Percentiles rank a stretch among this genome's conserved stretches.
These are phyloP conservation scores for Corynespora cassiicola DNA, from an alignment of 2,329 filamentous ascomycete genomes.

Conservation along the genomic window DNA sequence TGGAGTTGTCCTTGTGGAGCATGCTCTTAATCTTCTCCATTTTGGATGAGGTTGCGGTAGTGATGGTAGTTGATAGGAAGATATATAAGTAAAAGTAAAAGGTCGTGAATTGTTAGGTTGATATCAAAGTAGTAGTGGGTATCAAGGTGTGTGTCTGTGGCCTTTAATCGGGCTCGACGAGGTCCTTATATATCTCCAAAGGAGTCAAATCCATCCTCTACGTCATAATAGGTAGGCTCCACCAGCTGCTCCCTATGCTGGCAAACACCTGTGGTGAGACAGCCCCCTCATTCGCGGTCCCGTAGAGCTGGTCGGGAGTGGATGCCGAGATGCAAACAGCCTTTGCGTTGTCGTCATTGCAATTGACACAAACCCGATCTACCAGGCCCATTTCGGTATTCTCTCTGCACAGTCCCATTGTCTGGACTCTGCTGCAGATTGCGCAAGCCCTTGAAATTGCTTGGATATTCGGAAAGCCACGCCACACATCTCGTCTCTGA, in stretches of 20 bases:
- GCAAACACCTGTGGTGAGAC: constrained; percentile 12
- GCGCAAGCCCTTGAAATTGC: constrained; percentile 6
- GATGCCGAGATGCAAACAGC: constrained; percentile 7
- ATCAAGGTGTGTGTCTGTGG: no score
- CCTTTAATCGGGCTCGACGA: no score
- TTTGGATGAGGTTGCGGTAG: constrained; percentile 4
- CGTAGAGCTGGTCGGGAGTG: no score
- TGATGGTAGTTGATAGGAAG: constrained; percentile 5
- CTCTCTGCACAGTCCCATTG: constrained; percentile 5
- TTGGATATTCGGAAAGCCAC: constrained; percentile 1
- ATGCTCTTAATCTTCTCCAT: constrained; percentile 46
- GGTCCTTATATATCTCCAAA: not conserved
- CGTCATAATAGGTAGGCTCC: constrained; percentile 8
- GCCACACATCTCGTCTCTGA: constrained; percentile 11
- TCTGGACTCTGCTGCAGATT: constrained; percentile 4
- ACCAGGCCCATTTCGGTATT: no score
- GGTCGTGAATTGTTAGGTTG: no score
- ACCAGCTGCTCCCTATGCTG: not conserved
- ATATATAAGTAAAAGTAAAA: no score
- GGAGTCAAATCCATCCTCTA: not conserved
- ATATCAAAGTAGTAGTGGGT: no score
- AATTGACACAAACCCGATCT: not conserved
- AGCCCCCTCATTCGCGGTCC: no score
- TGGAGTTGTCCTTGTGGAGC: constrained; percentile 40
- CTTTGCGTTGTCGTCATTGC: constrained; percentile 11